Percentiles rank a stretch among this genome's conserved stretches.
phyloP scores from a whole-genome alignment of 495 filamentous ascomycete species.

The Neurospora sp. region DNA sequence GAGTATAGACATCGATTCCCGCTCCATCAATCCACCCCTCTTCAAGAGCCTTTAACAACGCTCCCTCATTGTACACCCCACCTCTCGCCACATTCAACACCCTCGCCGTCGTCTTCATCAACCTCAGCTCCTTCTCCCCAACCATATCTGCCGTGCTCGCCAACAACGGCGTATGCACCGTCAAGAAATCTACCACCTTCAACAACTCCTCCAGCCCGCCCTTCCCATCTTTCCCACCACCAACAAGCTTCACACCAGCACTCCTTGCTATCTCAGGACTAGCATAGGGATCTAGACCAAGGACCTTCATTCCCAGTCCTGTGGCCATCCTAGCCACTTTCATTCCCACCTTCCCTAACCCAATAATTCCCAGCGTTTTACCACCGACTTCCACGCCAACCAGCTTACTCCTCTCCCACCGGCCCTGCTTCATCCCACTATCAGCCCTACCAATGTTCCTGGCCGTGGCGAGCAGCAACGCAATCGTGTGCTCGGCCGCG shows the following conservation, averaged over 20 bases:
- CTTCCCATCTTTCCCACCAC: conserved; percentile 4
- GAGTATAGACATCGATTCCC: conserved; percentile 65
- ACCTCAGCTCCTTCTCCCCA: conserved; percentile 45
- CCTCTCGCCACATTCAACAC: conserved; percentile 64
- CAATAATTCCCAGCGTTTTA: conserved; percentile 57
- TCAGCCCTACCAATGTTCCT: conserved; percentile 53
- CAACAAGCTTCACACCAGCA: conserved; percentile 46
- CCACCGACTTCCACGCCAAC: conserved; percentile 62
- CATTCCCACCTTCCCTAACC: conserved; percentile 62
- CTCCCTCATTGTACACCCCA: conserved; percentile 64
- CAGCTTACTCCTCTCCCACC: conserved; percentile 59
- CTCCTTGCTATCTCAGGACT: conserved; percentile 46
- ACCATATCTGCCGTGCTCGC: conserved; percentile 60
- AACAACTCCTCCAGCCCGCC: conserved; percentile 42
- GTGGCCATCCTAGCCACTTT: conserved; percentile 59
- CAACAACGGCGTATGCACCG: conserved; percentile 65
- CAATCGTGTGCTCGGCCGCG: conserved; percentile 59
- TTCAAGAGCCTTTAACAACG: conserved; percentile 55
- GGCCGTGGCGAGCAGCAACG: conserved; percentile 54
- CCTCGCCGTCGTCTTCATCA: conserved; percentile 55
- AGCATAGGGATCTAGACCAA: conserved; percentile 60
- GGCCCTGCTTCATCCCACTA: conserved; percentile 45
- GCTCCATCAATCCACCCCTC: conserved; percentile 59
- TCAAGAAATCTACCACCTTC: conserved; percentile 55
- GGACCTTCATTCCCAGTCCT: conserved; percentile 57